Percentiles rank a stretch among this genome's conserved stretches.
Conservation (phyloP, 208 protist genomes). For the Crithidia expoeki region DNA sequence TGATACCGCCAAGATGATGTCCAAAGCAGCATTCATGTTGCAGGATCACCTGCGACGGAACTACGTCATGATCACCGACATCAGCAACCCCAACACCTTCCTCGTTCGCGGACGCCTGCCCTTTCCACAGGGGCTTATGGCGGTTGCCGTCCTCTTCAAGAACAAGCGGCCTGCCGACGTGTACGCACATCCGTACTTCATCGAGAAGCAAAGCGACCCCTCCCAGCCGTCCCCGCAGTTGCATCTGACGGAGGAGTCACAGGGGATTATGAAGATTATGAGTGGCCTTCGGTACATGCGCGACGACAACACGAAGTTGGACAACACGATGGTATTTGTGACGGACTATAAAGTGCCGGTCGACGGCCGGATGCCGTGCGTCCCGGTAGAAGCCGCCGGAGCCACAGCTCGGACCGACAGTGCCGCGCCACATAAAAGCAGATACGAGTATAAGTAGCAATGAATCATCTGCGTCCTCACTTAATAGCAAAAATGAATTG, state of each 20-base stretch:
- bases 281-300: constrained; percentile 85
- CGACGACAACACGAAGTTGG: constrained; percentile 78
- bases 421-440: constrained; percentile 3
- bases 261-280: constrained; percentile 84
- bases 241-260: constrained; percentile 86
- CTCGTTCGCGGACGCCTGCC: constrained; percentile 70
- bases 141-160: constrained; percentile 63
- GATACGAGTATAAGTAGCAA: too few species aligned
- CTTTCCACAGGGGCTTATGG: constrained; percentile 74
- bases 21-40: constrained; percentile 84
- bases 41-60: constrained; percentile 77
- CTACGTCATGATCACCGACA: constrained; percentile 69
- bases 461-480: too few species aligned
- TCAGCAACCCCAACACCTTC: constrained; percentile 57
- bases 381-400: constrained; percentile 13
- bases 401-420: constrained; percentile 22
- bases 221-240: constrained; percentile 82
- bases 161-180: constrained; percentile 67
- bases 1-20: constrained; percentile 63
- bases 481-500: not conserved
- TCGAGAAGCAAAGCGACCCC: constrained; percentile 87
- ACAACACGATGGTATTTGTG: constrained; percentile 82
- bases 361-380: constrained; percentile 54
- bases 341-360: constrained; percentile 66
- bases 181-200: constrained; percentile 87